phyloP scores from a whole-genome alignment of 257 asterid genomes.

The Solanum ossicruentum region DNA sequence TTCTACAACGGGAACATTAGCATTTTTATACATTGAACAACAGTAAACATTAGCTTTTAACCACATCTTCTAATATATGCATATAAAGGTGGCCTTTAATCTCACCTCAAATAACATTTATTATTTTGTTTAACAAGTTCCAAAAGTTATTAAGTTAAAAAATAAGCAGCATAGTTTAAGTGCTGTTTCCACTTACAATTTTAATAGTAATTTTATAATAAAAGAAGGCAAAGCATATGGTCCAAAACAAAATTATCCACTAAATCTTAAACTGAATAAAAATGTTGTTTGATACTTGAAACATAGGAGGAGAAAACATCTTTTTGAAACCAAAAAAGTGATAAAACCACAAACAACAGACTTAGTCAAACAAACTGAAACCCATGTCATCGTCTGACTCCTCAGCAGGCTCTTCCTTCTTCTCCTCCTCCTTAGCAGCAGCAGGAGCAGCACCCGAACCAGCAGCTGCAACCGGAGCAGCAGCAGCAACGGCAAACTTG shows the following conservation, averaged over 20 bases:
- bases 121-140: too few relatives aligned
- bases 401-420: slow-evolving; percentile 59
- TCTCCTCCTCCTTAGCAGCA: slow-evolving; percentile 45
- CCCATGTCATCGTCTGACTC: slow-evolving; percentile 89
- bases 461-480: slow-evolving; percentile 32
- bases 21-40: too few relatives aligned
- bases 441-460: slow-evolving; percentile 30
- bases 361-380: slow-evolving; percentile 62
- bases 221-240: not conserved
- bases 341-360: not conserved
- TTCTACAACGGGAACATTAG: too few relatives aligned
- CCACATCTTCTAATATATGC: too few relatives aligned
- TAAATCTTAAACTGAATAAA: not conserved
- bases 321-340: not conserved
- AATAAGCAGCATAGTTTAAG: too few relatives aligned
- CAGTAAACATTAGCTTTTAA: too few relatives aligned
- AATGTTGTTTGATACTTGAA: not conserved
- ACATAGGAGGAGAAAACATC: not conserved
- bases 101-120: too few relatives aligned
- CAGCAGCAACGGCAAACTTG: slow-evolving; percentile 51
- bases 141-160: too few relatives aligned
- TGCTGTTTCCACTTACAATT: too few relatives aligned
- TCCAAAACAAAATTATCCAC: not conserved
- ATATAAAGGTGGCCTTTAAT: too few relatives aligned
- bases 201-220: too few relatives aligned